A percentile compares a stretch with the other conserved stretches of the same genome.
Evolutionary conservation across 305 asterid species (phyloP).

Genomic region (Rubia occidens): DNA sequence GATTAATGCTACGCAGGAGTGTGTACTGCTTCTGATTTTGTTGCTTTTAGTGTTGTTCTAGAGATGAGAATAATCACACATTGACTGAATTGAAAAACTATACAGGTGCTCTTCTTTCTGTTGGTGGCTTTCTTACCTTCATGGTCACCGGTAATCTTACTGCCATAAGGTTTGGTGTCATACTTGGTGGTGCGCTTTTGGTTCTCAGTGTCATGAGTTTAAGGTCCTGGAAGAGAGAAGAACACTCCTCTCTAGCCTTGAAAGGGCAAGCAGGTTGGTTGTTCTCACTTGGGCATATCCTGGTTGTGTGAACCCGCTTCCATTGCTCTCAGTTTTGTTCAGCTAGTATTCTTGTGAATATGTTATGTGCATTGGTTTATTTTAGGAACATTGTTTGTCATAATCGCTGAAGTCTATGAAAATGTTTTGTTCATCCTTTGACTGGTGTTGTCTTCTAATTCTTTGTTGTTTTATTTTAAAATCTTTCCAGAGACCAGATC

Average conservation of each 20-base stretch:
- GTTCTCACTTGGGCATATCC: neutral
- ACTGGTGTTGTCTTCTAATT: constrained; percentile 19
- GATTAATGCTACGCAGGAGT: constrained; percentile 39
- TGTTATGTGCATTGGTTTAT: too few relatives aligned
- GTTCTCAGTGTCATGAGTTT: constrained; percentile 77
- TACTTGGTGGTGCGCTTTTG: constrained; percentile 84
- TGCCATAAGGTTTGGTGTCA: constrained; percentile 76
- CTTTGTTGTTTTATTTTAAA: constrained; percentile 14
- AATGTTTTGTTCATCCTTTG: constrained; percentile 8
- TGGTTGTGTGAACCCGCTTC: neutral
- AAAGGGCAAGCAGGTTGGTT: constrained; percentile 78
- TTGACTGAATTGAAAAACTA: constrained; percentile 13
- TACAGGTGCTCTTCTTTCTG: constrained; percentile 69
- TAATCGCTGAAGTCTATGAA: too few relatives aligned
- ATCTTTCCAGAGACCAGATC: constrained; percentile 55
- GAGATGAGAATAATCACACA: neutral
- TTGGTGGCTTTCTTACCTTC: constrained; percentile 71
- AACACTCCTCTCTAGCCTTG: constrained; percentile 46
- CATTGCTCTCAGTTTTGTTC: neutral
- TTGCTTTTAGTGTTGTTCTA: neutral
- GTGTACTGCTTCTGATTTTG: neutral
- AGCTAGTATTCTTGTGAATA: too few relatives aligned
- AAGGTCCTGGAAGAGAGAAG: constrained; percentile 70
- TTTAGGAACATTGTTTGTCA: too few relatives aligned
- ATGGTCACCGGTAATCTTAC: constrained; percentile 79